Percentiles rank a stretch among this genome's conserved stretches.
phyloP scores from a whole-genome alignment of 768 basidiomycete species.

The Aureoboletus auriporus region DNA sequence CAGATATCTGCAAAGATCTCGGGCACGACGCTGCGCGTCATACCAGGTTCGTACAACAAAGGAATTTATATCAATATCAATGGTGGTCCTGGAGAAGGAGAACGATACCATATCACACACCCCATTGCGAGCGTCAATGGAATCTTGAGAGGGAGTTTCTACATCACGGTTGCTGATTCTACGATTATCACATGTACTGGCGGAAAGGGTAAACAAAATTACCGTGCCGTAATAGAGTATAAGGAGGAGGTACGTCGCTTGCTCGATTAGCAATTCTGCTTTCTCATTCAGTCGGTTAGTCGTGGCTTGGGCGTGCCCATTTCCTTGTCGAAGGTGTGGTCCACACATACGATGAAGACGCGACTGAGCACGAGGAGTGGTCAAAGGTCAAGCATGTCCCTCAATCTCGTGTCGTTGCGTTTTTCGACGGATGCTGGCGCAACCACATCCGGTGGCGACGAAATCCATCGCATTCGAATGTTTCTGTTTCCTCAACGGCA shows the following conservation, averaged over 20 bases:
- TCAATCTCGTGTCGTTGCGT: slow-evolving; percentile 65
- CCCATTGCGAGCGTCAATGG: slow-evolving; percentile 90
- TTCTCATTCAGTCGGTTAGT: slow-evolving; percentile 35
- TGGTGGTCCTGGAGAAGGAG: slow-evolving; percentile 71
- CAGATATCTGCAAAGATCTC: slow-evolving; percentile 93
- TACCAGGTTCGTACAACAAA: slow-evolving; percentile 80
- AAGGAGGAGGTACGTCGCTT: slow-evolving; percentile 79
- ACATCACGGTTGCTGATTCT: slow-evolving; percentile 79
- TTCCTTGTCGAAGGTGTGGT: slow-evolving; percentile 88
- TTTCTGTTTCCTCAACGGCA: slow-evolving; percentile 37
- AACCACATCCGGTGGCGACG: slow-evolving; percentile 78
- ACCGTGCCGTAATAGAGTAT: slow-evolving; percentile 86
- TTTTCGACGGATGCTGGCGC: slow-evolving; percentile 88
- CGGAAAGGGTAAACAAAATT: slow-evolving; percentile 54
- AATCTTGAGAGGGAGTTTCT: slow-evolving; percentile 86
- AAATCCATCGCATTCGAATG: slow-evolving; percentile 45
- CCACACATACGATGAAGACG: slow-evolving; percentile 70
- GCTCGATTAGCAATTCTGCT: neutral
- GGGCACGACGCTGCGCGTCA: slow-evolving; percentile 78
- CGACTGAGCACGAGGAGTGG: slow-evolving; percentile 65
- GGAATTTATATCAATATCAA: slow-evolving; percentile 83
- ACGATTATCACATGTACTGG: slow-evolving; percentile 80
- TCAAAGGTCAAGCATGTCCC: slow-evolving; percentile 91
- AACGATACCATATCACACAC: slow-evolving; percentile 84
- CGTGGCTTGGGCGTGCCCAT: slow-evolving; percentile 87